These are phyloP conservation scores for Yamadazyma phyllophila DNA, from an alignment of 805 yeast species.

Conservation along the genomic window DNA sequence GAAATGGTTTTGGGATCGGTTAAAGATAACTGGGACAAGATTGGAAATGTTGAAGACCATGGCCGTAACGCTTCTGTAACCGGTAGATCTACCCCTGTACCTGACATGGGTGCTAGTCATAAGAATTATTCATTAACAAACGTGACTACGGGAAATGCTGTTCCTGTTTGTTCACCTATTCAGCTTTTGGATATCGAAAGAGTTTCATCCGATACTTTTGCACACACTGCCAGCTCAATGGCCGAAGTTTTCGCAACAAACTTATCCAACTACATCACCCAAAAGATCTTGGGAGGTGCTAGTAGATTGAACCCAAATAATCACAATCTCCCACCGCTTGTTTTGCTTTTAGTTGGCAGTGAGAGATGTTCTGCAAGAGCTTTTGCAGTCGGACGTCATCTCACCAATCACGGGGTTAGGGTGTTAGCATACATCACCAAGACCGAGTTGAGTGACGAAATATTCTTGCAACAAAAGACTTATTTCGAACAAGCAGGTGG, in stretches of 20 bases:
- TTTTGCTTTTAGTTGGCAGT: conserved; percentile 69
- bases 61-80: conserved; percentile 12
- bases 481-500: conserved; percentile 67
- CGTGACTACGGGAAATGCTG: conserved; percentile 21
- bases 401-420: conserved; percentile 69
- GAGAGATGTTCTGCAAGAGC: conserved; percentile 74
- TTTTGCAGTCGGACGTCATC: conserved; percentile 74
- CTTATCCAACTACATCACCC: conserved; percentile 55
- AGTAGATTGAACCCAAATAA: conserved; percentile 59
- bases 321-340: conserved; percentile 78
- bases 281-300: conserved; percentile 63
- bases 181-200: conserved; percentile 78
- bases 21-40: conserved; percentile 55
- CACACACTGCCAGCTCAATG: conserved; percentile 45
- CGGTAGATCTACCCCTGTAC: conserved; percentile 17
- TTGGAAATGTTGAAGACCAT: conserved; percentile 22
- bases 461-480: conserved; percentile 49
- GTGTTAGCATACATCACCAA: conserved; percentile 52
- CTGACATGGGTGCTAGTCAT: conserved; percentile 9
- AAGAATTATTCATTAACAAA: conserved; percentile 20
- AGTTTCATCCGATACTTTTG: conserved; percentile 48
- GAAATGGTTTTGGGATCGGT: conserved; percentile 66
- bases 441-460: conserved; percentile 39
- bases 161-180: conserved; percentile 71
- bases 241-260: conserved; percentile 71